These are phyloP conservation scores for Turritis glabra DNA, from an alignment of 345 rosid genomes.

Conservation along the genomic window DNA sequence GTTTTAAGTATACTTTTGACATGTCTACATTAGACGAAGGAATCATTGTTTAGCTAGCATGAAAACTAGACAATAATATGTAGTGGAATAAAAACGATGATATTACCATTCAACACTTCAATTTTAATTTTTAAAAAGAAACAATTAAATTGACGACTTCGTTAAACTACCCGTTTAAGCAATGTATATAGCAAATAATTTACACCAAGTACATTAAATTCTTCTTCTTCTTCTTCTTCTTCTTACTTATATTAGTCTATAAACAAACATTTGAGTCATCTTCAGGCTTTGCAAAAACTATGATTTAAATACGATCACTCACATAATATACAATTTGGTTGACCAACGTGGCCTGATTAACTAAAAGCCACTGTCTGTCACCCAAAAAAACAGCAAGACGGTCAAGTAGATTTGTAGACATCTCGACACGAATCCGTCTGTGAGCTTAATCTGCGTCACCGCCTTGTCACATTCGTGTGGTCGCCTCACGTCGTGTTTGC, in stretches of 20 bases:
- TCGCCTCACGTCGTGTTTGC: constrained; percentile 26
- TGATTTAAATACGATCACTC: neutral
- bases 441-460: neutral
- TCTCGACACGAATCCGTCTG: neutral
- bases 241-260: neutral
- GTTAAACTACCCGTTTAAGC: neutral
- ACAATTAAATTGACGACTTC: neutral
- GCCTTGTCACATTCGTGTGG: constrained; percentile 9
- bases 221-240: neutral
- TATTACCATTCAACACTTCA: neutral
- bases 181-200: constrained; percentile 12
- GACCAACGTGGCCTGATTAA: constrained; percentile 17
- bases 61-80: neutral
- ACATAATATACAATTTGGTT: constrained; percentile 4
- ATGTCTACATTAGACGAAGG: neutral
- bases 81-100: neutral
- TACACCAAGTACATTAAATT: neutral
- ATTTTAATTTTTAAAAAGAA: neutral
- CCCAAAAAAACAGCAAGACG: neutral
- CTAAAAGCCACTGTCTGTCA: constrained; percentile 11
- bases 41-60: neutral
- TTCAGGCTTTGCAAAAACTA: neutral
- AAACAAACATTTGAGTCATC: neutral
- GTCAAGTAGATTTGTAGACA: neutral
- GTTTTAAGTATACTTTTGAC: neutral